Evolutionary conservation across 192 early-diverging fungal species (phyloP).

Genomic region (Irineochytrium annulatum): DNA sequence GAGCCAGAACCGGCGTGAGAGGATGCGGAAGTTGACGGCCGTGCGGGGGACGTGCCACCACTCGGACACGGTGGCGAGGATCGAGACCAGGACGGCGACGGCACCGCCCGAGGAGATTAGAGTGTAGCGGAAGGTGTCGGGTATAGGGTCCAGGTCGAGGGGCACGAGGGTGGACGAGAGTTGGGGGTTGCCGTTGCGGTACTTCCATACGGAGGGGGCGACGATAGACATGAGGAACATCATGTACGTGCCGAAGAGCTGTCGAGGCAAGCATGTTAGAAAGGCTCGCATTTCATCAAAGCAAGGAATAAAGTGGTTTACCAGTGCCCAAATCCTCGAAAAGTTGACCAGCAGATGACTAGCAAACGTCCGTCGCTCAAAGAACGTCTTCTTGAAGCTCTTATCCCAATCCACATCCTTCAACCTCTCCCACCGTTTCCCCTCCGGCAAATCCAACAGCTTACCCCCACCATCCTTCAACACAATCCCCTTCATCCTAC

Average conservation of each 20-base stretch:
- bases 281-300: not conserved
- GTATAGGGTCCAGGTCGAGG: not conserved
- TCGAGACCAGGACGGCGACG: not conserved
- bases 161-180: no score
- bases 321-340: conserved; percentile 1
- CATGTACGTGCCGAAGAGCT: not conserved
- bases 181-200: not conserved
- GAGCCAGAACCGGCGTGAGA: not conserved
- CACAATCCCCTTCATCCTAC: conserved; percentile 56
- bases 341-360: conserved; percentile 82
- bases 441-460: conserved; percentile 54
- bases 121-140: not conserved
- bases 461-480: conserved; percentile 54
- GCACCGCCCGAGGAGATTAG: not conserved
- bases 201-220: not conserved
- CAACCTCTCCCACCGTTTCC: conserved; percentile 54
- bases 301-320: not conserved
- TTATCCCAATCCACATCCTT: conserved; percentile 66
- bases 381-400: conserved; percentile 75
- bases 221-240: not conserved
- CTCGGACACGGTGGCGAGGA: not conserved
- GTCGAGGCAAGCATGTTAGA: not conserved
- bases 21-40: not conserved
- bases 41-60: not conserved
- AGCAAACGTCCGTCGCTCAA: conserved; percentile 74